Evolutionary conservation across 2,329 filamentous ascomycete species (phyloP), one percentile per base, ranked within the genome.

Genomic region (Phyllachora maydis): DNA sequence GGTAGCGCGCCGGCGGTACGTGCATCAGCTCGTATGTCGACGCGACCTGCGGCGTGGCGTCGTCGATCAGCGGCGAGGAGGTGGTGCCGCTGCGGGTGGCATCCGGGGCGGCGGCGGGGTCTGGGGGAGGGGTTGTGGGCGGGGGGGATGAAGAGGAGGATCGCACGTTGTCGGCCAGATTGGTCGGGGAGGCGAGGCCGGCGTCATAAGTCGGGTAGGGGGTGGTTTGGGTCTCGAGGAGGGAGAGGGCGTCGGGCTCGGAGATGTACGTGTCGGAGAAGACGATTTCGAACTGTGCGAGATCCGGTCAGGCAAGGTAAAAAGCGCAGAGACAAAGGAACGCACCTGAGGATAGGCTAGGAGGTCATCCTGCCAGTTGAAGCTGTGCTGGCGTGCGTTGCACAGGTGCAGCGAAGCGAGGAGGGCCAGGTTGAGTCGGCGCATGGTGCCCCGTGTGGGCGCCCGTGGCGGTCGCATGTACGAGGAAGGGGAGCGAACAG

Each of bases 351-450:
- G 83, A 47, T 75, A 81, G 11, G 81, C 81, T 27, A 91, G 60
- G 24, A 92, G 47, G 43, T 93, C 83, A 41, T 91, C 79, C 39
- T 88, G 71, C 27, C 91, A 76, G 50, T 73, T 91, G 53, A 92
- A 92, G 26, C 56, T 50, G 6, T 51, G 53, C 21, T 59, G 55
- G 21, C 55, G 53, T 34, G 59, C 62, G 32, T 35, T 38, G 35
- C 46, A 49, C 15, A 62, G 48, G 43, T 49, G 56, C 32, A 52
- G 34, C 23, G 40, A 38, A 21, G 50, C 50, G 27, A 64, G 39
- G 22, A 65, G 35, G 9, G 50, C 33, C 25, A 62, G 27, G 27
- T 48, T 44, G 35, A 50, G 40, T 41, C 51, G 54, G 49, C 59
- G 57, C 63, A 67, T 68, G 30, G 30, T 53, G 44, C 38, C 40